Percentiles rank a stretch among this genome's conserved stretches.
These are phyloP conservation scores for Dissoconium aciculare DNA, from an alignment of 2,329 filamentous ascomycete genomes.

Conservation along the genomic window DNA sequence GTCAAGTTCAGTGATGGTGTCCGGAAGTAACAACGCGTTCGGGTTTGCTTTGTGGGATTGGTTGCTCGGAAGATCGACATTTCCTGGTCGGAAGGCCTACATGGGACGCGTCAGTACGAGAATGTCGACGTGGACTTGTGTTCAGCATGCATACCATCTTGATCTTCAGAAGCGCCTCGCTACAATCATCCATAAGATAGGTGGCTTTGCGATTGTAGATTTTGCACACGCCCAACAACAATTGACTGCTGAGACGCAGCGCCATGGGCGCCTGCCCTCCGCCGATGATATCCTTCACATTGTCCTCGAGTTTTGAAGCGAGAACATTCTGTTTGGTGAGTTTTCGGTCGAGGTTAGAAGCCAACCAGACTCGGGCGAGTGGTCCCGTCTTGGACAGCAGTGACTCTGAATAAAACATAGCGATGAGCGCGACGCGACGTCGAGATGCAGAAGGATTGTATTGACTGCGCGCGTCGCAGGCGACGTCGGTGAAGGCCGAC, in stretches of 20 bases:
- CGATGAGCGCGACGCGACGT: constrained; percentile 10
- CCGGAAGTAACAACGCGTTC: constrained; percentile 74
- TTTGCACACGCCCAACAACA: constrained; percentile 85
- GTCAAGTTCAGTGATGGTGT: constrained; percentile 86
- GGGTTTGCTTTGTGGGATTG: constrained; percentile 63
- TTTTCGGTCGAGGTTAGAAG: constrained; percentile 95
- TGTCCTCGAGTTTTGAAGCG: constrained; percentile 86
- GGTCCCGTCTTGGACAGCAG: constrained; percentile 94
- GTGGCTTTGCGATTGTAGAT: constrained; percentile 97
- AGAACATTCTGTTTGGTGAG: constrained; percentile 92
- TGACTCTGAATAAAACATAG: constrained; percentile 96
- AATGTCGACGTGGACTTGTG: too few species aligned
- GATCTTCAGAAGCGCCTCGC: constrained; percentile 93
- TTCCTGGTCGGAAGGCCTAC: constrained; percentile 87
- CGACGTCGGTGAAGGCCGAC: too few species aligned
- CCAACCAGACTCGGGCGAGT: constrained; percentile 93
- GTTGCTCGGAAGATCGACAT: constrained; percentile 83
- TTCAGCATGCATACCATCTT: constrained; percentile 84
- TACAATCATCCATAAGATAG: constrained; percentile 92
- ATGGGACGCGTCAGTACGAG: constrained; percentile 6
- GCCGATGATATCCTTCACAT: constrained; percentile 87
- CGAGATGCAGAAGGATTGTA: constrained; percentile 1
- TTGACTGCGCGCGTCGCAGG: constrained; percentile 1
- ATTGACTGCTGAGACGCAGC: constrained; percentile 79
- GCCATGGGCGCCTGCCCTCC: constrained; percentile 90